These are phyloP conservation scores for Viscum album DNA, from an alignment of 177 flowering plant genomes.

Conservation along the genomic window DNA sequence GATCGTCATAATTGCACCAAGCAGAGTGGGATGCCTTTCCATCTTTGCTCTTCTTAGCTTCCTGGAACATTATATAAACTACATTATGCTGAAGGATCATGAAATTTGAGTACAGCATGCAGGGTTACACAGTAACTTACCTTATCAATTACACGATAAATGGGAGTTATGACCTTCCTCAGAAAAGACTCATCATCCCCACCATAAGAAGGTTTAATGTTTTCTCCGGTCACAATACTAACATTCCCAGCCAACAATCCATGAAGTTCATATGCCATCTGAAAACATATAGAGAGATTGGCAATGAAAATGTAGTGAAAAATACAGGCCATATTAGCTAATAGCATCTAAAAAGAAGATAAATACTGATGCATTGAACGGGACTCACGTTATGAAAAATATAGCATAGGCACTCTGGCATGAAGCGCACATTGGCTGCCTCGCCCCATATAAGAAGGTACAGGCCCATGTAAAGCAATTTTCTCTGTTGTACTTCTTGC, in stretches of 20 bases:
- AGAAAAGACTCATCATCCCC: slow-evolving; percentile 98
- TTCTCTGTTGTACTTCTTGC: slow-evolving; percentile 84
- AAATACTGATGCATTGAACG: neutral
- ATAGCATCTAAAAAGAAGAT: neutral
- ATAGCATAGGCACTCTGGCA: slow-evolving; percentile 98
- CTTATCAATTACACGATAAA: slow-evolving; percentile 81
- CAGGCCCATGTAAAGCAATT: slow-evolving; percentile 90
- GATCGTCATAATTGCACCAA: slow-evolving; percentile 99
- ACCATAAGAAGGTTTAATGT: slow-evolving; percentile 95
- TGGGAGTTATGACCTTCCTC: slow-evolving; percentile 84
- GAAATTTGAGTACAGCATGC: neutral
- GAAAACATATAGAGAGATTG: slow-evolving; percentile 10
- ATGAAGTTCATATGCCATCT: slow-evolving; percentile 99
- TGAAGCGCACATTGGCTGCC: slow-evolving; percentile 92
- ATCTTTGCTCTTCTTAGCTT: slow-evolving; percentile 52
- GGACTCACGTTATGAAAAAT: slow-evolving; percentile 86
- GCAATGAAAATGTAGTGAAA: neutral
- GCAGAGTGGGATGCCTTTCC: slow-evolving; percentile 73
- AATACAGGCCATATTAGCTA: neutral
- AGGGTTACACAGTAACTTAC: slow-evolving; percentile 24
- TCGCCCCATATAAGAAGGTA: slow-evolving; percentile 99
- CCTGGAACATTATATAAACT: slow-evolving; percentile 36
- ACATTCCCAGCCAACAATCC: slow-evolving; percentile 96
- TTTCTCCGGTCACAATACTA: slow-evolving; percentile 94
- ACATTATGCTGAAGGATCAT: slow-evolving; percentile 4